These are phyloP conservation scores for Sarcomyxa edulis DNA, from an alignment of 768 basidiomycete genomes.

Conservation along the genomic window DNA sequence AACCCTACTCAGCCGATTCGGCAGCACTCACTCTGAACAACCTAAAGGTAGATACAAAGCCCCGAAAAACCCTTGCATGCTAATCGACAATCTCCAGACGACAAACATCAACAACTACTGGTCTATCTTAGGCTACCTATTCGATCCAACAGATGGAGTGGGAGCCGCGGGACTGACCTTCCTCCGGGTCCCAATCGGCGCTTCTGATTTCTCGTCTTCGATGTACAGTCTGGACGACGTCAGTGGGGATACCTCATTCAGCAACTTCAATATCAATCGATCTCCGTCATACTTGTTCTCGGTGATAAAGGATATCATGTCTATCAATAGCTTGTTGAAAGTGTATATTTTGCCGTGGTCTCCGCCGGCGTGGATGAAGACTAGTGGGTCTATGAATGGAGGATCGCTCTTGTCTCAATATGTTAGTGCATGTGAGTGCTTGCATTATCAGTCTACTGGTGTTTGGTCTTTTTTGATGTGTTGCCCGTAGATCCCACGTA, in stretches of 20 bases:
- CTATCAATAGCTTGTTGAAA: conserved; percentile 45
- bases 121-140: conserved; percentile 52
- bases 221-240: conserved; percentile 61
- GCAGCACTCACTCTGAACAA: conserved; percentile 56
- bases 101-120: conserved; percentile 54
- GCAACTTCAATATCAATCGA: conserved; percentile 47
- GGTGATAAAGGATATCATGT: conserved; percentile 57
- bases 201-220: conserved; percentile 62
- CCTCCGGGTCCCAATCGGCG: conserved; percentile 65
- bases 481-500: conserved; percentile 63
- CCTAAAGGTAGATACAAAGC: conserved; percentile 66
- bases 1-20: conserved; percentile 56
- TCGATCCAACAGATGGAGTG: conserved; percentile 58
- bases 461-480: not conserved
- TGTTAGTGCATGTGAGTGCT: conserved; percentile 39
- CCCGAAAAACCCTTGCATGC: too few relatives aligned
- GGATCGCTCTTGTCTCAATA: conserved; percentile 51
- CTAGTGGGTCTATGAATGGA: conserved; percentile 59
- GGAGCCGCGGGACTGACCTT: conserved; percentile 65
- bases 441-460: not conserved
- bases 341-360: conserved; percentile 72
- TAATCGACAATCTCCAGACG: conserved; percentile 31
- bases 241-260: conserved; percentile 55
- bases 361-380: conserved; percentile 83
- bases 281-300: conserved; percentile 62